Percentiles rank a stretch among this genome's conserved stretches.
These are phyloP conservation scores for Sclerotinia glacialis DNA, from an alignment of 2,329 filamentous ascomycete genomes.

Conservation along the genomic window DNA sequence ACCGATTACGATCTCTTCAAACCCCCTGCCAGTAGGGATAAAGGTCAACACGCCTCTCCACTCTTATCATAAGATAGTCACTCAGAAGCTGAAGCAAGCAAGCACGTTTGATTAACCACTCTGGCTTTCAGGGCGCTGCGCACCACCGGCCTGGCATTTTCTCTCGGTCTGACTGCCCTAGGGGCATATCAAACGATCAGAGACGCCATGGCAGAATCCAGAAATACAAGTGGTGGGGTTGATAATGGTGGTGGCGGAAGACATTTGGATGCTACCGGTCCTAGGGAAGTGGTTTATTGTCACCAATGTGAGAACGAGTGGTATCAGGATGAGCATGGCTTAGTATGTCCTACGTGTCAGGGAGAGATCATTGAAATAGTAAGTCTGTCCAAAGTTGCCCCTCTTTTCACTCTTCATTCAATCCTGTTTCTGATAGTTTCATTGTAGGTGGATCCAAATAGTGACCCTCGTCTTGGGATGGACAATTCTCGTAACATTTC, in stretches of 20 bases:
- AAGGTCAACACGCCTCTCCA: constrained; percentile 1
- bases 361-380: constrained; percentile 86
- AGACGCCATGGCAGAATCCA: constrained; percentile 42
- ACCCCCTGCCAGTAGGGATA: neutral
- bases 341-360: constrained; percentile 74
- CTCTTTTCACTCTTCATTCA: neutral
- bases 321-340: constrained; percentile 66
- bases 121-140: constrained; percentile 57
- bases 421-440: constrained; percentile 34
- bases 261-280: constrained; percentile 51
- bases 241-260: constrained; percentile 31
- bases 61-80: constrained; percentile 1
- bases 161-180: constrained; percentile 58
- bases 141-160: constrained; percentile 53
- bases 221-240: constrained; percentile 3
- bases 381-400: constrained; percentile 41
- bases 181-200: constrained; percentile 52
- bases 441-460: constrained; percentile 50
- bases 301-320: constrained; percentile 79
- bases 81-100: neutral
- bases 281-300: constrained; percentile 77
- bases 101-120: constrained; percentile 39
- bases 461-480: constrained; percentile 57
- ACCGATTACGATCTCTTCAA: constrained; percentile 13
- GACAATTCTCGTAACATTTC: constrained; percentile 28